These are phyloP conservation scores for Novymonas esmeraldas DNA, from an alignment of 208 protist species.

Conservation along the genomic window DNA sequence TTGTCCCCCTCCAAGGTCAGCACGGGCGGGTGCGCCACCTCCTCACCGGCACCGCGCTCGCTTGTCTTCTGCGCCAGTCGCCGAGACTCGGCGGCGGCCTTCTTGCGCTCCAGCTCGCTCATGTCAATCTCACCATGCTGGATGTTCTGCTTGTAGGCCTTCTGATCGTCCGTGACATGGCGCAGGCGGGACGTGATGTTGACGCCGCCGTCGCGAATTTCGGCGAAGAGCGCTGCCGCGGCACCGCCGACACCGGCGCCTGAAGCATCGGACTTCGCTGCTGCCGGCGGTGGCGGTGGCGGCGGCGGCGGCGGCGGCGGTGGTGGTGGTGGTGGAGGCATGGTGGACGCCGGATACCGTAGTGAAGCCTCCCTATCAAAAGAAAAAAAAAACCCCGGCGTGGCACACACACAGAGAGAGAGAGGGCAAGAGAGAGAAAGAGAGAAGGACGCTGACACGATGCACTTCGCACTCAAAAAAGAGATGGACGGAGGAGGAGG, in stretches of 20 bases:
- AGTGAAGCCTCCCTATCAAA: not conserved
- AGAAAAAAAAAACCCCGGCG: not conserved
- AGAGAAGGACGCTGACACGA: not conserved
- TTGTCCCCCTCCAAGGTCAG: conserved; percentile 70
- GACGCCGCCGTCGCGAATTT: conserved; percentile 71
- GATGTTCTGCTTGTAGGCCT: conserved; percentile 79
- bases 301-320: conserved; percentile 25
- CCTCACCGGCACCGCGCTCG: conserved; percentile 2
- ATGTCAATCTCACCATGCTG: conserved; percentile 73
- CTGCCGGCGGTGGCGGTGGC: conserved; percentile 22
- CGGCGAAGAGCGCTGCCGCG: conserved; percentile 64
- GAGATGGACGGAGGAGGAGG: too few relatives aligned
- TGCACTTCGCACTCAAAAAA: not conserved
- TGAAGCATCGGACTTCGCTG: not conserved
- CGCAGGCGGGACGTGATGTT: conserved; percentile 72
- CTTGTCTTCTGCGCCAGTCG: conserved; percentile 20
- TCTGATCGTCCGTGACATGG: conserved; percentile 74
- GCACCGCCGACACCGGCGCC: conserved; percentile 40
- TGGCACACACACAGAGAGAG: too few relatives aligned
- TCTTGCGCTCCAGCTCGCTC: conserved; percentile 60
- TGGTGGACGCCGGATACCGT: too few relatives aligned
- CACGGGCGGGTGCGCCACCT: conserved; percentile 24
- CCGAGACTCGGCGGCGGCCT: conserved; percentile 50
- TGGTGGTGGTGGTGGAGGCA: conserved; percentile 10
- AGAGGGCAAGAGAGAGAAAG: not conserved